These are phyloP conservation scores for Chionographis japonica DNA, from an alignment of 106 monocot genomes.

Conservation along the genomic window DNA sequence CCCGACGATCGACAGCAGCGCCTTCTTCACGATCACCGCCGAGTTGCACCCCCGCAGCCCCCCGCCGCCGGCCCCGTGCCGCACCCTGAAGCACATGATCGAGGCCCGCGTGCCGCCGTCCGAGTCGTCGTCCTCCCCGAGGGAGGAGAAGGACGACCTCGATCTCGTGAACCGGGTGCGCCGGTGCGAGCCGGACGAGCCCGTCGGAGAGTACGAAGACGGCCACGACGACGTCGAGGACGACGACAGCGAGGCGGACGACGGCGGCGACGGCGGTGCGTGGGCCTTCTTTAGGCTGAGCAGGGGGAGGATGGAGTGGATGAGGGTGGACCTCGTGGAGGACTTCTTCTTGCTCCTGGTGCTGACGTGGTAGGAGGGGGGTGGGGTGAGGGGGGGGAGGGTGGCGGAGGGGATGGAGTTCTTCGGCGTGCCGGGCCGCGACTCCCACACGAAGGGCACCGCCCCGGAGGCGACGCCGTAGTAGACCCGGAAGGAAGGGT, in stretches of 20 bases:
- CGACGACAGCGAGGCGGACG: too few species aligned
- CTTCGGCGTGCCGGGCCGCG: constrained; percentile 67
- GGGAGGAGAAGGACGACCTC: constrained; percentile 17
- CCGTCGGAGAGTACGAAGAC: too few species aligned
- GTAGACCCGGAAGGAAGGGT: constrained; percentile 57
- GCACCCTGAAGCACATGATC: constrained; percentile 27
- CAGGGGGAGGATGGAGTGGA: constrained; percentile 12
- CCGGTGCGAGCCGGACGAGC: background rate
- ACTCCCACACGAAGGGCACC: constrained; percentile 80
- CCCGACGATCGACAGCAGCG: constrained; percentile 21
- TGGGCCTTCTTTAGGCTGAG: background rate
- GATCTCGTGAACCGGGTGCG: constrained; percentile 10
- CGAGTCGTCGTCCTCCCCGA: constrained; percentile 22
- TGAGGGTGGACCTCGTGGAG: background rate
- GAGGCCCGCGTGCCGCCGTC: constrained; percentile 27
- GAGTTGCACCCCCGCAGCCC: constrained; percentile 7
- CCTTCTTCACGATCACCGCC: constrained; percentile 20
- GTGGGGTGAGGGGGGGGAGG: constrained; percentile 59
- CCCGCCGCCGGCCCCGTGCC: constrained; percentile 1
- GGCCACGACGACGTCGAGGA: too few species aligned
- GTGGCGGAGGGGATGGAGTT: constrained; percentile 5
- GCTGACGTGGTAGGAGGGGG: constrained; percentile 44
- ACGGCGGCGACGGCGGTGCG: too few species aligned
- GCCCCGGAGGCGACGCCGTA: constrained; percentile 36
- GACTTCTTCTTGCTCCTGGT: constrained; percentile 9